A percentile compares a stretch with the other conserved stretches of the same genome.
Conservation (phyloP, 306 rosid species). For the Benincasa hispida region DNA sequence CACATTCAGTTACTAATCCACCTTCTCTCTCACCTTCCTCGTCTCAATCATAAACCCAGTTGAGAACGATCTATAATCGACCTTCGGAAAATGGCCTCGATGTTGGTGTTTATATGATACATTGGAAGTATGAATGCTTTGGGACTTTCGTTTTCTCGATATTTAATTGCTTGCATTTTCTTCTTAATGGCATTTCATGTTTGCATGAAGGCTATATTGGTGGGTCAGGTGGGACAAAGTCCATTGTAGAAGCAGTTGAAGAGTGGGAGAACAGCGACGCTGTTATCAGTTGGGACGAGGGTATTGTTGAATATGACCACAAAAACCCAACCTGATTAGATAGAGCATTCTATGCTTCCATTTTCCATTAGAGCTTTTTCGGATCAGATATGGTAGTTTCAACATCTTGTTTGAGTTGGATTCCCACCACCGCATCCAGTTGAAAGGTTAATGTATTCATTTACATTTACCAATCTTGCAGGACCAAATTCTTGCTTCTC, state of each 20-base stretch:
- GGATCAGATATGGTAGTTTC: slow-evolving; percentile 46
- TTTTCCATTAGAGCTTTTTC: slow-evolving; percentile 16
- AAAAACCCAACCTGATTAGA: slow-evolving; percentile 19
- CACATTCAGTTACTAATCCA: neutral
- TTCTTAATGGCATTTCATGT: neutral
- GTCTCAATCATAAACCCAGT: neutral
- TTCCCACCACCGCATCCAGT: slow-evolving; percentile 35
- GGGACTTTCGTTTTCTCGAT: neutral
- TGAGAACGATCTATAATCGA: slow-evolving; percentile 10
- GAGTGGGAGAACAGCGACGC: slow-evolving; percentile 47
- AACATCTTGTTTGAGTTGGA: slow-evolving; percentile 43
- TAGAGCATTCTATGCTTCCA: slow-evolving; percentile 16
- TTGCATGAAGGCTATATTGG: slow-evolving; percentile 56
- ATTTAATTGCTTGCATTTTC: neutral
- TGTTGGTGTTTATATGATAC: slow-evolving; percentile 60
- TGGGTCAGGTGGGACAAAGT: slow-evolving; percentile 71
- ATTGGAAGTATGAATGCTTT: neutral
- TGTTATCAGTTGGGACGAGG: slow-evolving; percentile 76
- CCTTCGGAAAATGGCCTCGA: slow-evolving; percentile 73
- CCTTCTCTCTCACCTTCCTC: slow-evolving; percentile 16
- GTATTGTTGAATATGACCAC: slow-evolving; percentile 29
- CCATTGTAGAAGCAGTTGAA: slow-evolving; percentile 72
- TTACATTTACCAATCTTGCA: neutral
- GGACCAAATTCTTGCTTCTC: neutral
- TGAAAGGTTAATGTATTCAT: slow-evolving; percentile 30